Conservation (phyloP, 2,329 filamentous ascomycete species). For the Fusarium sp. region DNA sequence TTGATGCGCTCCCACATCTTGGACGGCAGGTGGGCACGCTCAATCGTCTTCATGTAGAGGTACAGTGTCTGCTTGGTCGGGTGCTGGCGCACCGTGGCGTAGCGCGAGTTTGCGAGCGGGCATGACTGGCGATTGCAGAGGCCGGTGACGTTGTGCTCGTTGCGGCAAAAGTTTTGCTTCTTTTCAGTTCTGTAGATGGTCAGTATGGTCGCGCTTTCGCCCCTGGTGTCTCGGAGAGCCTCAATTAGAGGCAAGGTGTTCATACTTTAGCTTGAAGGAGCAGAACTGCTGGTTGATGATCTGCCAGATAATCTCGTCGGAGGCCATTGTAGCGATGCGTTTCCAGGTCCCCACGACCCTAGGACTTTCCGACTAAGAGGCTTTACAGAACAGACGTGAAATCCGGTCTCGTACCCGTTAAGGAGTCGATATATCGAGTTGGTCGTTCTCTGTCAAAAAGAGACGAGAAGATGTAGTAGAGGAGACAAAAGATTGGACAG, state of each 20-base stretch:
- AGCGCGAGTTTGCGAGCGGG: slow-evolving; percentile 89
- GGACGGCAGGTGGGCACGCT: slow-evolving; percentile 86
- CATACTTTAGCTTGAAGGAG: slow-evolving; percentile 91
- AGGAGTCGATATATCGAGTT: background rate
- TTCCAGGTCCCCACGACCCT: background rate
- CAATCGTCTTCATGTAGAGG: slow-evolving; percentile 96
- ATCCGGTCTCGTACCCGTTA: background rate
- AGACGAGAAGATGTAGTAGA: slow-evolving; percentile 18
- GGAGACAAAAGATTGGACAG: slow-evolving; percentile 15
- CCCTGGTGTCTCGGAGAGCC: background rate
- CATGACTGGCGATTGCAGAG: slow-evolving; percentile 90
- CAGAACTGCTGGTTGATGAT: slow-evolving; percentile 97
- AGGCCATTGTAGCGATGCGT: slow-evolving; percentile 69
- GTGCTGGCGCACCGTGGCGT: slow-evolving; percentile 90
- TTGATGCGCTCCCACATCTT: slow-evolving; percentile 97
- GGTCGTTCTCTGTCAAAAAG: background rate
- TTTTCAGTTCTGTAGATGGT: slow-evolving; percentile 74
- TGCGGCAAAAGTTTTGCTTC: slow-evolving; percentile 92
- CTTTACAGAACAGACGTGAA: background rate
- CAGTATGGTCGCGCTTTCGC: slow-evolving; percentile 32
- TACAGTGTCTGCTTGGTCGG: slow-evolving; percentile 86
- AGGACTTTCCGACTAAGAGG: background rate
- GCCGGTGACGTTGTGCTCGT: slow-evolving; percentile 88
- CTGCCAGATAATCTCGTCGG: slow-evolving; percentile 97
- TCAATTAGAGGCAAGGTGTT: background rate